Conservation (phyloP, 208 protist species). For the Trichomonas gallinae region DNA sequence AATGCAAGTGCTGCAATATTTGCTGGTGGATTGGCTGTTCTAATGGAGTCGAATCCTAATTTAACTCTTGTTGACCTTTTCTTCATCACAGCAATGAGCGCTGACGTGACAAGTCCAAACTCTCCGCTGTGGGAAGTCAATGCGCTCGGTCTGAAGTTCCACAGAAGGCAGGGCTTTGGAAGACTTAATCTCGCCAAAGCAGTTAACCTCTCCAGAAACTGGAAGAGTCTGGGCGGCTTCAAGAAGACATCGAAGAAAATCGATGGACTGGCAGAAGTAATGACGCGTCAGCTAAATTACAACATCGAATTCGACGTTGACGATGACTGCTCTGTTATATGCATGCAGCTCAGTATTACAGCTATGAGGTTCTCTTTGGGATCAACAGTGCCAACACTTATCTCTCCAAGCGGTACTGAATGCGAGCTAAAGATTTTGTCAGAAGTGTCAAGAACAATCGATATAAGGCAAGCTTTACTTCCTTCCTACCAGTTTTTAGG, state of each 20-base stretch:
- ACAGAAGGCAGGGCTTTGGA: not conserved
- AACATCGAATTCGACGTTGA: not conserved
- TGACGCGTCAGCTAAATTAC: too few species aligned
- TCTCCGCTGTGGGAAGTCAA: not conserved
- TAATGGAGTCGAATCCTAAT: not conserved
- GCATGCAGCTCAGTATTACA: too few species aligned
- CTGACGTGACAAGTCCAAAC: not conserved
- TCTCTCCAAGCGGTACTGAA: not conserved
- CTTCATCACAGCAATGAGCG: not conserved
- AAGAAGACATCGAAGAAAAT: too few species aligned
- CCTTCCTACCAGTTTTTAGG: not conserved
- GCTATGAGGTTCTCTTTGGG: not conserved
- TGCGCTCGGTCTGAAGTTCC: not conserved
- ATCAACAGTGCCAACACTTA: not conserved
- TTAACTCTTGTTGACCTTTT: not conserved
- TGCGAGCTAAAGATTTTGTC: not conserved
- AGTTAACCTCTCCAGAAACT: not conserved
- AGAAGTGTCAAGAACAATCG: not conserved
- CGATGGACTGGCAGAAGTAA: too few species aligned
- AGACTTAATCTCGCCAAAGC: not conserved
- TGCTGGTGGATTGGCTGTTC: not conserved
- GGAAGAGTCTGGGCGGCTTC: not conserved
- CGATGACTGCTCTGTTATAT: not conserved
- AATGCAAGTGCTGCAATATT: not conserved
- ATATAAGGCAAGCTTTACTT: not conserved